These are phyloP conservation scores for Zelonia costaricensis DNA, from an alignment of 208 protist species.

Conservation along the genomic window DNA sequence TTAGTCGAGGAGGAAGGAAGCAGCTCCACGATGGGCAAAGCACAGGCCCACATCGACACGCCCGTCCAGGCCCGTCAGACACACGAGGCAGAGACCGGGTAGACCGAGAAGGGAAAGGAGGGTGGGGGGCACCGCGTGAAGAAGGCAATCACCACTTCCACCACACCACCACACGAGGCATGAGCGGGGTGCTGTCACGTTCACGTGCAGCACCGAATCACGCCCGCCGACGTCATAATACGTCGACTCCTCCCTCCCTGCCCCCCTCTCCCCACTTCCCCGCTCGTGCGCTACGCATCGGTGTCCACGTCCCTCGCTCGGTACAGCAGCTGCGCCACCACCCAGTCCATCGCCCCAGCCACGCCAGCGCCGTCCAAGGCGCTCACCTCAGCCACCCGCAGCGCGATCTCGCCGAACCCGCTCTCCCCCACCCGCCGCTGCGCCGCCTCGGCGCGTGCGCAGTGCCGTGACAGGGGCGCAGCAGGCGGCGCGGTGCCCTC, in stretches of 20 bases:
- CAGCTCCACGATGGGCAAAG: too few species aligned
- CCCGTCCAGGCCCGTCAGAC: too few species aligned
- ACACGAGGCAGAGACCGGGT: too few species aligned
- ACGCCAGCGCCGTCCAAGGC: conserved; percentile 56
- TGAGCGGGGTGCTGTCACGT: too few species aligned
- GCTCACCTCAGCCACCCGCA: conserved; percentile 54
- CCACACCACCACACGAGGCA: too few species aligned
- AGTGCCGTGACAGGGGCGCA: conserved; percentile 9
- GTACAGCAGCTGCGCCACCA: conserved; percentile 60
- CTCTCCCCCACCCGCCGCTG: conserved; percentile 34
- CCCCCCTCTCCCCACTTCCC: background rate
- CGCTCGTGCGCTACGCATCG: conserved; percentile 5
- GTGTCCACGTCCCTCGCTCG: conserved; percentile 26
- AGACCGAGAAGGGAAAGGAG: too few species aligned
- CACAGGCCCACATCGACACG: too few species aligned
- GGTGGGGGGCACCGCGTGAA: too few species aligned
- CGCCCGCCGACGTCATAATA: too few species aligned
- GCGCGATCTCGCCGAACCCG: conserved; percentile 60
- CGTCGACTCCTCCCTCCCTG: background rate
- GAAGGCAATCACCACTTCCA: too few species aligned
- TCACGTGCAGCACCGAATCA: too few species aligned
- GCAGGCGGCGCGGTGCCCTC: background rate
- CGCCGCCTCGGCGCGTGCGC: background rate
- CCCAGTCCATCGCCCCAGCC: conserved; percentile 72
- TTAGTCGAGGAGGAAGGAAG: too few species aligned